Base-by-base conservation (phyloP, 78 protist species). In the Dictyostelium brefeldianum region DNA sequence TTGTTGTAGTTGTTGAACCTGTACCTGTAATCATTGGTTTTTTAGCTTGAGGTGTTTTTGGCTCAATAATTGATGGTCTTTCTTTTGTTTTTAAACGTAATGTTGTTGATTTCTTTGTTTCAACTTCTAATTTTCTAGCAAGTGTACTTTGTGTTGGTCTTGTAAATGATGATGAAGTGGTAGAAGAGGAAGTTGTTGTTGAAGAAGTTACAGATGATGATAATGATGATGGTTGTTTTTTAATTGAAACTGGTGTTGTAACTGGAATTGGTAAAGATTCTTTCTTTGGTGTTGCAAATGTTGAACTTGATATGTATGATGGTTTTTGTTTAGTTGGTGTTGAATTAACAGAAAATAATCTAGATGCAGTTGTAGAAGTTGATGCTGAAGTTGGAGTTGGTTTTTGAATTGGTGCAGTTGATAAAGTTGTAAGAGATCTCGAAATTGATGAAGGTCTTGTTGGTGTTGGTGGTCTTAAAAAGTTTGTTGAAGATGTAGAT, bases 121-220 rank as follows among this genome's bases (percentile, higher is more conserved):
- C 80, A 4, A 74, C 65, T n/a, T 48, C 80, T 15, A 74, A 48
- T 78, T 50, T 27, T 78, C 71, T 83, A 0, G 91, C 91, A 1
- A 83, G 20, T 17, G 48, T 54, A 71, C 81, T 71, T 27, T 67
- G 91, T 14, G 91, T 83, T 29, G 91, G 91, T 83, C 71, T 48
- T 5, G 41, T 69, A 6, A 83, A 51, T 48, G 91, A 83, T 27
- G 89, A 65, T 7, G 18, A 36, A 7, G 31, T 43, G 2, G 51
- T 18, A 11, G 51, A 20, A 7, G 73, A 10, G 6, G 47, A 4
- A 1, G 47, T 14, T 1, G 79, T 14, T 0, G 59, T 47, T 41
- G 53, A 10, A 1, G 41, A 18, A 0, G 56, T 6, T 43, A 12
- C 41, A 27, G 36, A 15, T 14, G 8, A 12, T 65, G 41, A 14